phyloP scores from a whole-genome alignment of 163 green algal species.

The Scenedesmus sp. region DNA sequence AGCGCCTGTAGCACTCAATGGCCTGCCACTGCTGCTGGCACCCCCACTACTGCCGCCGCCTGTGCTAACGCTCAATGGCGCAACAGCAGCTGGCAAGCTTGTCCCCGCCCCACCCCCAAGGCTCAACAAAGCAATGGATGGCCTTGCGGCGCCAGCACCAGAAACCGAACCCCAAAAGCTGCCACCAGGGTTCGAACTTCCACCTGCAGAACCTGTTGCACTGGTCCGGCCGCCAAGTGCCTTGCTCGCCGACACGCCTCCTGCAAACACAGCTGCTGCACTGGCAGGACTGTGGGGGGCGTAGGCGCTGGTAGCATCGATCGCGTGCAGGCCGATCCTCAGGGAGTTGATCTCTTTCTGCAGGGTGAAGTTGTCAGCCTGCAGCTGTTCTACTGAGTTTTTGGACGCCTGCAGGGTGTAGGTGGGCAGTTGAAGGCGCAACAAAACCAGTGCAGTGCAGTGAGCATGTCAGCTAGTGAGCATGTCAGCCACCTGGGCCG shows the following conservation, averaged over 20 bases:
- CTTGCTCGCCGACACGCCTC: neutral
- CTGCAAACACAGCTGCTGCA: neutral
- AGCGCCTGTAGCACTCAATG: neutral
- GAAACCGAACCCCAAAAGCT: neutral
- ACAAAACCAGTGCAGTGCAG: neutral
- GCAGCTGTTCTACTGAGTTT: slow-evolving; percentile 8
- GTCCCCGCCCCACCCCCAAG: neutral
- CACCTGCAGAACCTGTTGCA: neutral
- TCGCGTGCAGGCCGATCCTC: neutral
- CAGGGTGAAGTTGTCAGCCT: slow-evolving; percentile 33
- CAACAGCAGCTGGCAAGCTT: neutral
- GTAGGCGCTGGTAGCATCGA: neutral
- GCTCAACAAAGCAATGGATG: neutral
- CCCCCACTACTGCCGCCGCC: neutral
- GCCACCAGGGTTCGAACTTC: neutral
- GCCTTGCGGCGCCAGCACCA: neutral
- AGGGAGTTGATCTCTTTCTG: neutral
- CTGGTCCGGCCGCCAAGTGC: neutral
- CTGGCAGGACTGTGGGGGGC: too few relatives aligned
- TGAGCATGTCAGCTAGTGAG: neutral
- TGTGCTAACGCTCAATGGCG: neutral
- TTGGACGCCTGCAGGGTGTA: slow-evolving; percentile 34
- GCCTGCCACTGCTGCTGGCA: neutral
- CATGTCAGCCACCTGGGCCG: too few relatives aligned
- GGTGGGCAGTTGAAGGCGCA: neutral